These are phyloP conservation scores for Cytauxzoon felis DNA, from an alignment of 169 alveolate genomes.

Conservation along the genomic window DNA sequence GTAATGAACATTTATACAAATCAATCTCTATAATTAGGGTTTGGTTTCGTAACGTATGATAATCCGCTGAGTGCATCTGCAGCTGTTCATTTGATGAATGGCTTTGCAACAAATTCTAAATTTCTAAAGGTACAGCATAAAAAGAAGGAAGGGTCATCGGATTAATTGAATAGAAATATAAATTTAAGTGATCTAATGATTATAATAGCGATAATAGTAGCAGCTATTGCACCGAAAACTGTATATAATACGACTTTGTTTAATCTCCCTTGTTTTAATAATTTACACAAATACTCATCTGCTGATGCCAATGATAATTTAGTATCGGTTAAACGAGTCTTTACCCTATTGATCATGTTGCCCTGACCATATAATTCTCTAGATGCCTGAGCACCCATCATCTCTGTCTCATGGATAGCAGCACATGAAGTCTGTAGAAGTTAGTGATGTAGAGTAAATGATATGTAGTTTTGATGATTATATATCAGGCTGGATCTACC, in stretches of 20 bases:
- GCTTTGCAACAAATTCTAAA: constrained; percentile 81
- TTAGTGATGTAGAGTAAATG: background rate
- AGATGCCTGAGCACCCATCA: constrained; percentile 44
- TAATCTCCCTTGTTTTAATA: constrained; percentile 58
- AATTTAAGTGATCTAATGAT: constrained; percentile 16
- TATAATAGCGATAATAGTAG: constrained; percentile 3
- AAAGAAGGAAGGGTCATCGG: constrained; percentile 71
- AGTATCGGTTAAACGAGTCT: constrained; percentile 4
- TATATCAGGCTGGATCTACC: too few species aligned
- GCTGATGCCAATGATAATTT: constrained; percentile 35
- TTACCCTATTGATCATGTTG: constrained; percentile 25
- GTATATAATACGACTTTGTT: constrained; percentile 36
- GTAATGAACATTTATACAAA: background rate
- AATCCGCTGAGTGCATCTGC: constrained; percentile 81
- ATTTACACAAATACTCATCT: constrained; percentile 48
- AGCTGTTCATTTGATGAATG: constrained; percentile 86
- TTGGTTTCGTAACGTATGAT: constrained; percentile 87
- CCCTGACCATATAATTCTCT: constrained; percentile 45
- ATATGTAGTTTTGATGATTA: background rate
- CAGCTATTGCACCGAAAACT: constrained; percentile 33
- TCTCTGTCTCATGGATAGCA: constrained; percentile 55
- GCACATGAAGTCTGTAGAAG: constrained; percentile 44
- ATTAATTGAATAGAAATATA: background rate
- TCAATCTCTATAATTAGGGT: constrained; percentile 66
- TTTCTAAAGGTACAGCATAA: constrained; percentile 82